These are phyloP conservation scores for Ceraceosorus guamensis DNA, from an alignment of 1,284 basidiomycete species.

Conservation along the genomic window DNA sequence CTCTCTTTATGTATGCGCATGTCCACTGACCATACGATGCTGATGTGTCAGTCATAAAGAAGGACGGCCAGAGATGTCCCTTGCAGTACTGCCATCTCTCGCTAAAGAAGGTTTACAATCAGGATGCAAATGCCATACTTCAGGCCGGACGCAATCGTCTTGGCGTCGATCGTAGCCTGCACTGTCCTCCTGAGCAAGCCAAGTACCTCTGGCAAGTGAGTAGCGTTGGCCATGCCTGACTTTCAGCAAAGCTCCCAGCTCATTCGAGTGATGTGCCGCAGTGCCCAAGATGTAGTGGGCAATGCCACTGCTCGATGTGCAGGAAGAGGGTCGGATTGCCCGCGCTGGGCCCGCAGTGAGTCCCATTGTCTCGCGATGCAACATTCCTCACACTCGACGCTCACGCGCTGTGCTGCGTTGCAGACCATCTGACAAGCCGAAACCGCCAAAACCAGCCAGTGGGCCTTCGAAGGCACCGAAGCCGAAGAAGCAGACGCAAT, in stretches of 20 bases:
- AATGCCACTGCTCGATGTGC: constrained; percentile 7
- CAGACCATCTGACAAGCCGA: not conserved
- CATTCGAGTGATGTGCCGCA: not conserved
- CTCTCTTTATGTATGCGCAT: not conserved
- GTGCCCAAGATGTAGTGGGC: constrained; percentile 5
- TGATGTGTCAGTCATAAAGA: not conserved
- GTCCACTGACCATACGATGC: not conserved
- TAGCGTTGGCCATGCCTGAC: not conserved
- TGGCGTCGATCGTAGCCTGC: constrained; percentile 1
- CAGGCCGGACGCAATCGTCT: constrained; percentile 1
- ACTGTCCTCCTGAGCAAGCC: constrained; percentile 1
- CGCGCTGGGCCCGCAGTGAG: no score
- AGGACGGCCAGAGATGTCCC: constrained; percentile 5
- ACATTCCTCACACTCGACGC: no score
- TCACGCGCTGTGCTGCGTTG: not conserved
- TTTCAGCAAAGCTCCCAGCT: not conserved
- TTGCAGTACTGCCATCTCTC: constrained; percentile 6
- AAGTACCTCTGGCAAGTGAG: constrained; percentile 10
- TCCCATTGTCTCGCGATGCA: no score
- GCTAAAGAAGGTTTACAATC: constrained; percentile 1
- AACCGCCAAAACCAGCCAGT: not conserved
- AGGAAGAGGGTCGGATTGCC: constrained; percentile 6
- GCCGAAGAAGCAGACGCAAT: not conserved
- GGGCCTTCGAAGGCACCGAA: not conserved
- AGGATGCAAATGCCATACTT: constrained; percentile 5